Evolutionary conservation across 352 stramenopile species (phyloP).

Genomic region (Pythium phragmiticola): DNA sequence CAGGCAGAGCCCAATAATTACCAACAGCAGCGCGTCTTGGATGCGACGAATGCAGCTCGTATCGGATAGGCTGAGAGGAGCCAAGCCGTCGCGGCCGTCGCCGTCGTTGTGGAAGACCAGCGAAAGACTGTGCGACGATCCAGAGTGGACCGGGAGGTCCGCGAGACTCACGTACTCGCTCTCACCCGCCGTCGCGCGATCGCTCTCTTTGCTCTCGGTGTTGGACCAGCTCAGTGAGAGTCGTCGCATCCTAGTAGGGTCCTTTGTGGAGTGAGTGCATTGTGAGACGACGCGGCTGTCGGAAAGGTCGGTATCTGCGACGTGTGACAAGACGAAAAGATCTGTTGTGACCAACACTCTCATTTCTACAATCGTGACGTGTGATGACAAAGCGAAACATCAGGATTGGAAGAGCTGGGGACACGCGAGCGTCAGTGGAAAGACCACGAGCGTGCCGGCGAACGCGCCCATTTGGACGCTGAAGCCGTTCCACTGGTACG

Average conservation of each 20-base stretch:
- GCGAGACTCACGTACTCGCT: slow-evolving; percentile 24
- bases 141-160: background rate
- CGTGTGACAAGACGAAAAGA: slow-evolving; percentile 6
- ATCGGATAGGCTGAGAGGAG: background rate
- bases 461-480: slow-evolving; percentile 65
- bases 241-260: background rate
- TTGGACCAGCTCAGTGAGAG: background rate
- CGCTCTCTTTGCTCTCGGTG: background rate
- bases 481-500: slow-evolving; percentile 72
- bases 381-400: background rate
- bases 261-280: background rate
- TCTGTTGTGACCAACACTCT: background rate
- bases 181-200: slow-evolving; percentile 3
- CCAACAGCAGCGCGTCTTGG: slow-evolving; percentile 15
- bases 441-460: slow-evolving; percentile 57
- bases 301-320: background rate
- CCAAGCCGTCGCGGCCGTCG: background rate
- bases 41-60: background rate
- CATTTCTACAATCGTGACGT: slow-evolving; percentile 1
- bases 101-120: background rate
- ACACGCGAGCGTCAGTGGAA: slow-evolving; percentile 37
- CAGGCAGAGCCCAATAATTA: background rate
- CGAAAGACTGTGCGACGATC: background rate
- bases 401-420: slow-evolving; percentile 22
- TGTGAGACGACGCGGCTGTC: background rate